A percentile compares a stretch with the other conserved stretches of the same genome.
Evolutionary conservation across 805 yeast species (phyloP).

Genomic region (Lipomyces yamadae): DNA sequence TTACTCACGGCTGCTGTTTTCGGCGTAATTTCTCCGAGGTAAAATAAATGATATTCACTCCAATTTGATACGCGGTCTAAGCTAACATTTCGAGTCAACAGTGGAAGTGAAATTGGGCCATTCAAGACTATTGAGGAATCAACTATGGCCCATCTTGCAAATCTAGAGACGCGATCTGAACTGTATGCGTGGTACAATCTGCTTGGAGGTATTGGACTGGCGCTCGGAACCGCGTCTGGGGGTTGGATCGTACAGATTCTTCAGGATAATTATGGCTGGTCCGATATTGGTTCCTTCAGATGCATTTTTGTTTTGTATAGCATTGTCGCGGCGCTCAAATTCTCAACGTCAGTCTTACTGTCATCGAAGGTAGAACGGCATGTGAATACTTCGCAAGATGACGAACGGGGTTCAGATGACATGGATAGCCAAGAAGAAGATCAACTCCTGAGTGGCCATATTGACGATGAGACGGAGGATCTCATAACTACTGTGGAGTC

Average conservation of each 20-base stretch:
- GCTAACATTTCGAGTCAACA: slow-evolving; percentile 12
- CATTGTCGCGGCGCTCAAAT: slow-evolving; percentile 48
- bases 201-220: slow-evolving; percentile 54
- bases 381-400: not conserved
- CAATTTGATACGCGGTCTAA: too few species aligned
- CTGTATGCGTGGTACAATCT: slow-evolving; percentile 61
- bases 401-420: not conserved
- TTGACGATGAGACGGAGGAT: slow-evolving; percentile 5
- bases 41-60: not conserved
- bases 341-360: slow-evolving; percentile 71
- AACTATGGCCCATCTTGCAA: slow-evolving; percentile 54
- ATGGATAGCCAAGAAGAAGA: not conserved
- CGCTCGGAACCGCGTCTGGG: slow-evolving; percentile 84
- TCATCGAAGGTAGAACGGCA: not conserved
- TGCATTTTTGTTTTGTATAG: slow-evolving; percentile 29
- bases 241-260: slow-evolving; percentile 66
- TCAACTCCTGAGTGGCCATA: not conserved
- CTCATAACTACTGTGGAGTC: slow-evolving; percentile 49
- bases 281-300: slow-evolving; percentile 15
- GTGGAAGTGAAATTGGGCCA: slow-evolving; percentile 63
- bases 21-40: slow-evolving; percentile 57
- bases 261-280: slow-evolving; percentile 40
- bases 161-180: slow-evolving; percentile 53
- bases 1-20: slow-evolving; percentile 50
- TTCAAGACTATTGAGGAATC: slow-evolving; percentile 62